phyloP scores from a whole-genome alignment of 495 filamentous ascomycete genomes.

The Podospora pseudopauciseta region DNA sequence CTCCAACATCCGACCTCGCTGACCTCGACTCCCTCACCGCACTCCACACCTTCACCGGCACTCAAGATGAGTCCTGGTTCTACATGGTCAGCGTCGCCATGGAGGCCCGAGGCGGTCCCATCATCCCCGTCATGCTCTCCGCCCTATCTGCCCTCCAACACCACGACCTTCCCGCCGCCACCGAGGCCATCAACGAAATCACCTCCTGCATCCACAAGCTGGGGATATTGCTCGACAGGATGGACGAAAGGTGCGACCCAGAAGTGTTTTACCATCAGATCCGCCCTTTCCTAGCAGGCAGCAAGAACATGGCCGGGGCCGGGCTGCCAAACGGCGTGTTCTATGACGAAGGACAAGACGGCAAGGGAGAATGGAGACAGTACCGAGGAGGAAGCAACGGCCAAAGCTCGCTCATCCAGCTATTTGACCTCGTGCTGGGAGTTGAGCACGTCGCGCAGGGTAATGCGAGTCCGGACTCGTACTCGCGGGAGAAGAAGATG shows the following conservation, averaged over 20 bases:
- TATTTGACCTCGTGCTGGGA: slow-evolving; percentile 89
- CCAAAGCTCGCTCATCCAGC: slow-evolving; percentile 90
- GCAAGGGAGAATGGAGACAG: slow-evolving; percentile 64
- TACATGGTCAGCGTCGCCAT: slow-evolving; percentile 92
- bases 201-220: slow-evolving; percentile 70
- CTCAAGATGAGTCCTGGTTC: slow-evolving; percentile 95
- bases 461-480: slow-evolving; percentile 68
- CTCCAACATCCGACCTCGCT: slow-evolving; percentile 49
- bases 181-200: slow-evolving; percentile 59
- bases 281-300: slow-evolving; percentile 88
- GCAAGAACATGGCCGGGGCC: slow-evolving; percentile 92
- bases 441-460: slow-evolving; percentile 78
- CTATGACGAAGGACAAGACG: slow-evolving; percentile 71
- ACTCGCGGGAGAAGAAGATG: slow-evolving; percentile 46
- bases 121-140: slow-evolving; percentile 75
- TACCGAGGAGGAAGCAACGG: slow-evolving; percentile 92
- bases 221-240: slow-evolving; percentile 61
- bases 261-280: slow-evolving; percentile 90
- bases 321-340: slow-evolving; percentile 81
- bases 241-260: slow-evolving; percentile 91
- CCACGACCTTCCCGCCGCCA: slow-evolving; percentile 58
- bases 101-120: slow-evolving; percentile 76
- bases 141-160: slow-evolving; percentile 65
- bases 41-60: slow-evolving; percentile 84
- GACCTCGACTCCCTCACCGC: slow-evolving; percentile 70